A percentile compares a stretch with the other conserved stretches of the same genome.
Conservation (phyloP, 2,329 filamentous ascomycete species). For the Alternaria postmessia region DNA sequence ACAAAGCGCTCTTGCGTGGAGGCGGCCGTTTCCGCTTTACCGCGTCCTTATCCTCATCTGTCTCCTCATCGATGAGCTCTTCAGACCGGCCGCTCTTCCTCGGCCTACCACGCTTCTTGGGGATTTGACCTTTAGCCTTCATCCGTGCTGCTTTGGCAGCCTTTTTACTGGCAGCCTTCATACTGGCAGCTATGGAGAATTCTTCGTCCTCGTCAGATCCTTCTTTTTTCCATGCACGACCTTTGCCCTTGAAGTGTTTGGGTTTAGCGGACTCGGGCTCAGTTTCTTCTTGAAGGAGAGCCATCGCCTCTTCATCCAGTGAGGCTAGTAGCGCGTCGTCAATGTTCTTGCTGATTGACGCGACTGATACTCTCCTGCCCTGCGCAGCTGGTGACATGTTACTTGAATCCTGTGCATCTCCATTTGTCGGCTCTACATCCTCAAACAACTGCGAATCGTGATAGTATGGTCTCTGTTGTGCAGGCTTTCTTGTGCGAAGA, state of each 20-base stretch:
- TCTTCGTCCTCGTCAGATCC: slow-evolving; percentile 44
- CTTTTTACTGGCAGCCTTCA: slow-evolving; percentile 32
- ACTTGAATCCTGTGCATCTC: slow-evolving; percentile 10
- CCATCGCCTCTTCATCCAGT: slow-evolving; percentile 24
- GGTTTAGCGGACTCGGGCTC: slow-evolving; percentile 17
- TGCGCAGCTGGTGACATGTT: slow-evolving; percentile 11
- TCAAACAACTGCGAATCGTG: slow-evolving; percentile 46
- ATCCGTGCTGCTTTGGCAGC: slow-evolving; percentile 24
- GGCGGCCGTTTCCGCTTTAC: slow-evolving; percentile 20
- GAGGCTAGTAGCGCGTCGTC: slow-evolving; percentile 18
- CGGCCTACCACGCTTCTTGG: slow-evolving; percentile 30
- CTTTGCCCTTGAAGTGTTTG: slow-evolving; percentile 46
- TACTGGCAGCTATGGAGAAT: slow-evolving; percentile 33
- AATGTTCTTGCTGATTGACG: slow-evolving; percentile 20
- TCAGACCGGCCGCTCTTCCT: slow-evolving; percentile 32
- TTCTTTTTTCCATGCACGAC: slow-evolving; percentile 44
- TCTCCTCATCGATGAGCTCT: slow-evolving; percentile 24
- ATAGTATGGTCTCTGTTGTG: slow-evolving; percentile 47
- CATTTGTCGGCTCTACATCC: slow-evolving; percentile 17
- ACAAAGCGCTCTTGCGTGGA: slow-evolving; percentile 29
- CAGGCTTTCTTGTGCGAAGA: slow-evolving; percentile 44
- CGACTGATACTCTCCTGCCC: slow-evolving; percentile 24
- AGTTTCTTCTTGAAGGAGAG: slow-evolving; percentile 23
- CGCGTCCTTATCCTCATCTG: slow-evolving; percentile 18
- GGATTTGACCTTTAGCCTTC: slow-evolving; percentile 23